These are phyloP conservation scores for Penicillium odoratum DNA, from an alignment of 495 filamentous ascomycete genomes.

Conservation along the genomic window DNA sequence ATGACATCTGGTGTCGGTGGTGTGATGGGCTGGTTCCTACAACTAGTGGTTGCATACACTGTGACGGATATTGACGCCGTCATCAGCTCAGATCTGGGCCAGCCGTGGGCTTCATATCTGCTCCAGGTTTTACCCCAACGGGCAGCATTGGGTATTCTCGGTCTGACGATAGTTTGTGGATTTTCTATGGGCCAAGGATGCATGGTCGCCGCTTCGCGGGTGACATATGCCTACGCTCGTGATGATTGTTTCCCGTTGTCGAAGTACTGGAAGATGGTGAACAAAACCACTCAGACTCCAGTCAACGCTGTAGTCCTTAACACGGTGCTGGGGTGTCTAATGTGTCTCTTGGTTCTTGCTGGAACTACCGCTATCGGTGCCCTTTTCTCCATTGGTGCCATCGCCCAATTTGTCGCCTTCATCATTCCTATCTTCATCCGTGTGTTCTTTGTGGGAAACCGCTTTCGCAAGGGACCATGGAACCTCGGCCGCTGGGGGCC, in stretches of 20 bases:
- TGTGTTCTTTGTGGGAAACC: constrained; percentile 69
- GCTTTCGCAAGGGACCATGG: constrained; percentile 73
- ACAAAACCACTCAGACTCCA: constrained; percentile 64
- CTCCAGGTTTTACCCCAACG: constrained; percentile 68
- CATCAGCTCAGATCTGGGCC: constrained; percentile 64
- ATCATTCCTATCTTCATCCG: constrained; percentile 73
- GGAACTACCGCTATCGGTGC: constrained; percentile 67
- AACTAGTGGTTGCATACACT: constrained; percentile 79
- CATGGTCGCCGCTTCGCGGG: constrained; percentile 77
- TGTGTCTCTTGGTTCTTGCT: constrained; percentile 69
- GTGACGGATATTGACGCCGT: constrained; percentile 65
- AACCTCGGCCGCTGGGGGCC: constrained; percentile 64
- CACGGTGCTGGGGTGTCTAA: constrained; percentile 58
- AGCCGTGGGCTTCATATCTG: constrained; percentile 76
- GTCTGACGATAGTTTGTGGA: constrained; percentile 71
- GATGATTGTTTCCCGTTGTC: constrained; percentile 76
- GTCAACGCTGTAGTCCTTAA: constrained; percentile 82
- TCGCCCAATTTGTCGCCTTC: constrained; percentile 74
- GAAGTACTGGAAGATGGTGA: constrained; percentile 63
- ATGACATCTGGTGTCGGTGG: constrained; percentile 69
- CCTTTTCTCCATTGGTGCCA: constrained; percentile 74
- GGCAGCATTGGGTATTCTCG: constrained; percentile 64
- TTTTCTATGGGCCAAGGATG: constrained; percentile 83
- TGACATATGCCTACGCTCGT: constrained; percentile 78
- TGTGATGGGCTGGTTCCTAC: constrained; percentile 71